Evolutionary conservation across 805 yeast genomes (phyloP), one percentile per base, ranked within the genome.

Genomic region (Suhomyces prunicola): DNA sequence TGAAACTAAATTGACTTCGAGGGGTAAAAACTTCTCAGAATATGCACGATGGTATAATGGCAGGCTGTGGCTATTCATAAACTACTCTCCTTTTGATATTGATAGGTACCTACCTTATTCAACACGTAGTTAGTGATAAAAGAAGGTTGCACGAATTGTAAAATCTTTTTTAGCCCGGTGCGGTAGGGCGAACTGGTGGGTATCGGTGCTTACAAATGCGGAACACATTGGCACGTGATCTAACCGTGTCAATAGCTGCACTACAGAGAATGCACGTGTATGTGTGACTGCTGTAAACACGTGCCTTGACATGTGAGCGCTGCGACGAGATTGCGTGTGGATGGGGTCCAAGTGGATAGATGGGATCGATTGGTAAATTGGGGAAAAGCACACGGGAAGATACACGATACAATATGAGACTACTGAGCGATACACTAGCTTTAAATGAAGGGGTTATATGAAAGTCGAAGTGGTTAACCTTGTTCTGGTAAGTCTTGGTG

Each of bases 51-150:
- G 36, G 17, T 29, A 33, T 6, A 33, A 5, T 12, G 6, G 12
- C 36, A 33, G 36, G 17, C 36, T 33, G 36, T n/a, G 17, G 17
- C 36, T 33, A 33, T 33, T 33, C 36, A 33, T 31, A n/a, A n/a
- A 33, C 15, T 6, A 1, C 36, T 33, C 35, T 27, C 47, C 26
- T 24, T 15, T 5, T 13, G 17, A 6, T n/a, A 10, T 24, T 24
- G 33, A 36, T 45, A 12, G 15, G 45, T 27, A 50, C 53, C 46
- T 50, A 50, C 53, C 53, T 50, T 40, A 46, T 50, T 50, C 29
- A 41, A 47, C 49, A 31, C 19, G 33, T 23, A 47, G 49, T 47
- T 47, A 36, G 48, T 26, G 41, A 17, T 31, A 50, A 40, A 50
- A 41, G 40, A 44, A 49, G 52, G 26, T n/a, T 19, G 26, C 22